Evolutionary conservation across 1,284 basidiomycete genomes (phyloP), one percentile per base, ranked within the genome.

Genomic region (Somion occarium): DNA sequence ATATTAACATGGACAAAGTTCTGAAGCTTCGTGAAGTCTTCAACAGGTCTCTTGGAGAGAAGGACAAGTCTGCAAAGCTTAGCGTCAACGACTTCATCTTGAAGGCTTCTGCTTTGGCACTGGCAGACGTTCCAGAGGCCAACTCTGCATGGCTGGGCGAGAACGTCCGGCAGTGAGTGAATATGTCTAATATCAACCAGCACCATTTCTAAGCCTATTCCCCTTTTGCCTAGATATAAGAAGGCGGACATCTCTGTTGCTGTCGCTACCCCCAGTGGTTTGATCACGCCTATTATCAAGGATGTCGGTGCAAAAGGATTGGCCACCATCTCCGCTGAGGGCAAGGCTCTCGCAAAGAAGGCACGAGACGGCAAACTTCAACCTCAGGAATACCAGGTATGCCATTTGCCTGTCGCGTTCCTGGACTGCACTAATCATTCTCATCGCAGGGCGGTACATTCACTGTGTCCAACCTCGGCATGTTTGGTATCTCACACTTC

Each of bases 131-230:
- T 26, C 97, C 97, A 50, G 97, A 99, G 69, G 95, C 88, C 59
- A 99, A 99, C 78, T 93, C 94, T 50, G 93, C 94, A 18, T 99
- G 96, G 96, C 73, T 98, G 61, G 96, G 95, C 60, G 97, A 99
- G 62, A 82, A 85, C 51, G 97, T 99, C 69, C 78, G 96, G 70
- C 91, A 92, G 93, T 94, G 69, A 67, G 91, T 75, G 39, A 25
- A 38, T 46, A 49, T 24, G 46, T 49, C 47, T 23, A 38, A 24
- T 41, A 26, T 27, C 24, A 26, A n/a, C 30, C 7, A 7, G 13
- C 24, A 26, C 27, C 3, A 34, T 5, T 19, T 48, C 15, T 19
- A 24, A 22, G 22, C 12, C 37, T 54, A 11, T 5, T 54, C 30
- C 15, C 30, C 15, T 34, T 18, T 26, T 13, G 23, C 48, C 1